A percentile compares a stretch with the other conserved stretches of the same genome.
phyloP scores from a whole-genome alignment of 2,329 filamentous ascomycete species.

The Pseudogymnoascus sp. region DNA sequence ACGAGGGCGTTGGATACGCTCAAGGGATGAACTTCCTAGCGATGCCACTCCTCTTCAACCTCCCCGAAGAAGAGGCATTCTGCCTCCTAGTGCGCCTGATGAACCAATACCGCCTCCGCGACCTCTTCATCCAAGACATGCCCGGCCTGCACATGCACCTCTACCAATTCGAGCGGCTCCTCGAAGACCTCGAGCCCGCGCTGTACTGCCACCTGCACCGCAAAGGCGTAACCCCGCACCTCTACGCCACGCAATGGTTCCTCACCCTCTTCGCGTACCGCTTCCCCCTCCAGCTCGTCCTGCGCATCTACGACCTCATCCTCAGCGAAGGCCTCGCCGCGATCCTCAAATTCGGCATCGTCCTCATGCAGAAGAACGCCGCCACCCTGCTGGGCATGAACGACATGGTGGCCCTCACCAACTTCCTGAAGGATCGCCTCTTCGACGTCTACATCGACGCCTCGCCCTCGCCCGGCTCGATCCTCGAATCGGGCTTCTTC shows the following conservation, averaged over 20 bases:
- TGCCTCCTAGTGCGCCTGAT: slow-evolving; percentile 87
- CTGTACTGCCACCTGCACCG: slow-evolving; percentile 90
- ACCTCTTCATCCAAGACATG: slow-evolving; percentile 94
- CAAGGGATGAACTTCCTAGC: slow-evolving; percentile 98
- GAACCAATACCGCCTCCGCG: slow-evolving; percentile 90
- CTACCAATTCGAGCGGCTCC: slow-evolving; percentile 87
- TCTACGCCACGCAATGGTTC: slow-evolving; percentile 99
- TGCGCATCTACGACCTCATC: slow-evolving; percentile 93
- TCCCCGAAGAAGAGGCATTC: slow-evolving; percentile 96
- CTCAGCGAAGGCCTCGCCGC: slow-evolving; percentile 88
- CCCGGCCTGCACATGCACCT: slow-evolving; percentile 86
- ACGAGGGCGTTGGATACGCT: slow-evolving; percentile 90
- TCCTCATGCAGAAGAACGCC: slow-evolving; percentile 92
- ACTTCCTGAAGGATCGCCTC: slow-evolving; percentile 83
- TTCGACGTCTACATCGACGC: slow-evolving; percentile 98
- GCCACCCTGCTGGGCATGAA: slow-evolving; percentile 69
- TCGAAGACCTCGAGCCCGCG: slow-evolving; percentile 90
- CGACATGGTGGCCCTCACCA: slow-evolving; percentile 84
- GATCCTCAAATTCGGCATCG: slow-evolving; percentile 88
- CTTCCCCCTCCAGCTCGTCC: slow-evolving; percentile 89
- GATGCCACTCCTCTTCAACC: slow-evolving; percentile 95
- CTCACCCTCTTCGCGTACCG: slow-evolving; percentile 97
- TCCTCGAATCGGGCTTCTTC: slow-evolving; percentile 95
- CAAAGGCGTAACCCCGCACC: slow-evolving; percentile 75
- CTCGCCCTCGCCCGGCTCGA: slow-evolving; percentile 80